phyloP scores from a whole-genome alignment of 2,329 filamentous ascomycete species.

The Pseudopyrenochaeta lycopersici region DNA sequence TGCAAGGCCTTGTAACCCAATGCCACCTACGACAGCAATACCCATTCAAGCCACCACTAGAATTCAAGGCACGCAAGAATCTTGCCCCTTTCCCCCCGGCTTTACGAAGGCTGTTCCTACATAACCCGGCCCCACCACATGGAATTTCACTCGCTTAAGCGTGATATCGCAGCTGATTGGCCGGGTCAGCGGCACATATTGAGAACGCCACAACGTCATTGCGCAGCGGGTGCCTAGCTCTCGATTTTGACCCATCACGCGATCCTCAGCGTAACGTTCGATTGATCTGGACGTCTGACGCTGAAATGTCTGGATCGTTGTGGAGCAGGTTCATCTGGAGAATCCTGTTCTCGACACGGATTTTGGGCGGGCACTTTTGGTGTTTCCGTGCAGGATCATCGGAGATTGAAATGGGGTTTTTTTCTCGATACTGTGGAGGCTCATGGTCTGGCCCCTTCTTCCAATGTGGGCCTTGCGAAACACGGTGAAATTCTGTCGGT shows the following conservation, averaged over 20 bases:
- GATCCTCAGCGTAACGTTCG: conserved; percentile 18
- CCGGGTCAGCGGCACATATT: not conserved
- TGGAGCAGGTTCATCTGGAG: not conserved
- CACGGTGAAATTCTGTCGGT: no score
- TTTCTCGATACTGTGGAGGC: not conserved
- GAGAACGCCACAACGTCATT: conserved; percentile 18
- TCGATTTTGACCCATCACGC: not conserved
- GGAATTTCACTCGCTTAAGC: not conserved
- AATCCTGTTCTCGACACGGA: not conserved
- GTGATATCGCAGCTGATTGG: no score
- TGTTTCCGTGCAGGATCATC: not conserved
- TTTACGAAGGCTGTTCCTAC: not conserved
- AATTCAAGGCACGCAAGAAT: not conserved
- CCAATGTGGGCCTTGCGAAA: no score
- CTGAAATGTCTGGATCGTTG: not conserved
- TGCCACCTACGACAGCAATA: not conserved
- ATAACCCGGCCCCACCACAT: not conserved
- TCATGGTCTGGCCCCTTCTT: not conserved
- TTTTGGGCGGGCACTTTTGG: not conserved
- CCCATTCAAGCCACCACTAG: not conserved
- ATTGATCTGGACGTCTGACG: conserved; percentile 14
- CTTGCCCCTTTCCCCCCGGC: conserved; percentile 1
- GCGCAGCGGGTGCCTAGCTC: conserved; percentile 19
- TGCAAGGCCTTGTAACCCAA: not conserved
- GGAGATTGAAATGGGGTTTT: not conserved